Conservation (phyloP, 176 grass and related monocot genomes). For the Avena atlantica region DNA sequence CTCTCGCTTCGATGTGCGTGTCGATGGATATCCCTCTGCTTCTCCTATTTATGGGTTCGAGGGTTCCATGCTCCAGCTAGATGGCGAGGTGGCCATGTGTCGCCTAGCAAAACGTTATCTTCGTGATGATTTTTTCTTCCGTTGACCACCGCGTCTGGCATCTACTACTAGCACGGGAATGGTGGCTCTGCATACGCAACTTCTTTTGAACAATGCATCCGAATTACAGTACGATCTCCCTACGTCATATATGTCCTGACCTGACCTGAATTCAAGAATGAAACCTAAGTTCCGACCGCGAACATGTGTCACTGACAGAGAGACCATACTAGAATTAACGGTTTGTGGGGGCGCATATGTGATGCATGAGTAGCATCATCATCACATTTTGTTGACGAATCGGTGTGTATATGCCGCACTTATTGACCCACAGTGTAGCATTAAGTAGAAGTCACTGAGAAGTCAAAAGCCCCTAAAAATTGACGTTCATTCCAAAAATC, state of each 20-base stretch:
- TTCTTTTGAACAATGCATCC: neutral
- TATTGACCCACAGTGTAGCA: neutral
- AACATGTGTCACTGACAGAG: neutral
- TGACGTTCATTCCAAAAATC: neutral
- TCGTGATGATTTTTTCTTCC: neutral
- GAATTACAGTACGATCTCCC: neutral
- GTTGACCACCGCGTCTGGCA: neutral
- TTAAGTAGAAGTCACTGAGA: neutral
- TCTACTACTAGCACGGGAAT: neutral
- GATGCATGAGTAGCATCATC: neutral
- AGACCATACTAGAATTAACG: neutral
- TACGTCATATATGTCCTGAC: neutral
- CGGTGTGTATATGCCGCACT: neutral
- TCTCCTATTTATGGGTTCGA: conserved; percentile 46
- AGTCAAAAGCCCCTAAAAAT: neutral
- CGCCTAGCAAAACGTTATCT: conserved; percentile 32
- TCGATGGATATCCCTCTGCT: neutral
- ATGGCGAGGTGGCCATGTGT: conserved; percentile 13
- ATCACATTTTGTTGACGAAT: neutral
- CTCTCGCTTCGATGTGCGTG: neutral
- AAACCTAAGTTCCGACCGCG: neutral
- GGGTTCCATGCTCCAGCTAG: neutral
- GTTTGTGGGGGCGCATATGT: neutral
- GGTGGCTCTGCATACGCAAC: neutral
- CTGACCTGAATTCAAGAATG: neutral